Conservation (phyloP, 2,329 filamentous ascomycete species). For the Cladophialophora immunda region DNA sequence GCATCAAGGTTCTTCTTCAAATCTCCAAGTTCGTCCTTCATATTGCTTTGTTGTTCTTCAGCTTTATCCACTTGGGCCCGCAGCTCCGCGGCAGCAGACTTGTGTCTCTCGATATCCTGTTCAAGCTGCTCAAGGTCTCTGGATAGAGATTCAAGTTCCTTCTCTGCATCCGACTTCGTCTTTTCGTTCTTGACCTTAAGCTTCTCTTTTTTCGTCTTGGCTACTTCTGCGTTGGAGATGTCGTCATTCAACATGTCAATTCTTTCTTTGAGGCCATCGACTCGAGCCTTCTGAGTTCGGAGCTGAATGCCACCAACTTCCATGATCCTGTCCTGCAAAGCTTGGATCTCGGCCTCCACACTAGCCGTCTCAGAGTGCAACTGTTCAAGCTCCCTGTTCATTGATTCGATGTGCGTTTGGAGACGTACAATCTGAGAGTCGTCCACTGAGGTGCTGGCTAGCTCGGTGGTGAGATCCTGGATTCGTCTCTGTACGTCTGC, state of each 20-base stretch:
- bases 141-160: conserved; percentile 76
- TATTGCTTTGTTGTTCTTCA: conserved; percentile 75
- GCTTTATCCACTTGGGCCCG: conserved; percentile 80
- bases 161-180: conserved; percentile 77
- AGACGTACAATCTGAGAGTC: conserved; percentile 75
- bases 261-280: conserved; percentile 87
- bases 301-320: conserved; percentile 94
- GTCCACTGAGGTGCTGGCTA: conserved; percentile 82
- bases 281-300: conserved; percentile 86
- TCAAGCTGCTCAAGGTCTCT: conserved; percentile 80
- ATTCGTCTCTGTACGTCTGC: conserved; percentile 84
- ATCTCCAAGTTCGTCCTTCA: conserved; percentile 79
- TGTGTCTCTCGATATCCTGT: conserved; percentile 79
- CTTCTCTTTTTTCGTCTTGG: conserved; percentile 93
- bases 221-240: conserved; percentile 84
- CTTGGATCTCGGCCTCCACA: conserved; percentile 91
- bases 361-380: conserved; percentile 86
- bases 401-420: conserved; percentile 77
- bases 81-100: conserved; percentile 75
- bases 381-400: conserved; percentile 80
- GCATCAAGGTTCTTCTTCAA: conserved; percentile 88
- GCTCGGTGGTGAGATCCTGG: conserved; percentile 81
- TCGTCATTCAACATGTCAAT: conserved; percentile 82
- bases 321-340: conserved; percentile 96
- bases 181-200: conserved; percentile 87